phyloP scores from a whole-genome alignment of 768 basidiomycete species.

The Podaxis sp. region DNA sequence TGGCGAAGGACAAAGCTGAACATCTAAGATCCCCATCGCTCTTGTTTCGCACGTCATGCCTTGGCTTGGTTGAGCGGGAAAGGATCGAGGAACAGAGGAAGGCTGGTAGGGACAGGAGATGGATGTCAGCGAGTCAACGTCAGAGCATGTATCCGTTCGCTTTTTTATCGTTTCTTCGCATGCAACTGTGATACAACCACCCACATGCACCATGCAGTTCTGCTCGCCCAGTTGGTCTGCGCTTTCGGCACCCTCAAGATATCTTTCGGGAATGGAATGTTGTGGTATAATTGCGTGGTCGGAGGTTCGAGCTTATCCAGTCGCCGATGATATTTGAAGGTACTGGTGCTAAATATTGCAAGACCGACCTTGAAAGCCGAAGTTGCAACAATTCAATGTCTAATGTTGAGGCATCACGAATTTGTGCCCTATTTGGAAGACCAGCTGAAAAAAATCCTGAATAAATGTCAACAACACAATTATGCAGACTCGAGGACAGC shows the following conservation, averaged over 20 bases:
- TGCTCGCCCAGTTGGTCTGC: neutral
- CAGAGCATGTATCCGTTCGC: constrained; percentile 3
- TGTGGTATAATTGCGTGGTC: too few species aligned
- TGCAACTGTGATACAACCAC: constrained; percentile 10
- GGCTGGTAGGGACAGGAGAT: constrained; percentile 1
- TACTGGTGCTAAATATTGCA: too few species aligned
- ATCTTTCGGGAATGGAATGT: too few species aligned
- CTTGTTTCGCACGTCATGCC: constrained; percentile 1
- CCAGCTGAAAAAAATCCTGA: too few species aligned
- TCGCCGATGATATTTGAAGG: too few species aligned
- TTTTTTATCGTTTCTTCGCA: constrained; percentile 13
- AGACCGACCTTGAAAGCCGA: too few species aligned
- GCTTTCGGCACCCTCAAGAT: neutral
- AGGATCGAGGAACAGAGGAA: neutral
- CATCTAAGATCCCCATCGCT: constrained; percentile 52
- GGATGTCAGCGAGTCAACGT: neutral
- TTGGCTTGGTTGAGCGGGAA: neutral
- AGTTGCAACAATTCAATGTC: too few species aligned
- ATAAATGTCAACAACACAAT: too few species aligned
- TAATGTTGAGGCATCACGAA: too few species aligned
- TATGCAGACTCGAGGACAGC: too few species aligned
- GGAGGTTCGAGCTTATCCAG: too few species aligned
- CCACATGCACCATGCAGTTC: neutral
- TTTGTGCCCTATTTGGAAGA: too few species aligned
- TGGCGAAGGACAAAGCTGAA: constrained; percentile 99